Conservation (phyloP, 768 basidiomycete species). For the Rhizopogon vesiculosus region DNA sequence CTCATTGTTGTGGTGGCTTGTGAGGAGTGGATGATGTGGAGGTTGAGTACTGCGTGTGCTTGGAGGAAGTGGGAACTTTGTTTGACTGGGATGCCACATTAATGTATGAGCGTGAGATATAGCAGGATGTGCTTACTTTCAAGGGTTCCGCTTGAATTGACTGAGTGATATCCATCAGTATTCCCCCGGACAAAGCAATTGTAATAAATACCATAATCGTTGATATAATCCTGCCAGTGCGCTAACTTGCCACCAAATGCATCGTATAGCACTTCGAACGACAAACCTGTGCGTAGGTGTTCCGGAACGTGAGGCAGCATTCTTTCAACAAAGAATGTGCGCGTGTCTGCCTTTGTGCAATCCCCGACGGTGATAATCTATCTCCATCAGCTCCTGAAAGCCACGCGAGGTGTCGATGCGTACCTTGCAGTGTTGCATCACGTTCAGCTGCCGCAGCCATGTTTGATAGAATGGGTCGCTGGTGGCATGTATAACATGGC, state of each 20-base stretch:
- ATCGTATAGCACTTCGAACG: conserved; percentile 71
- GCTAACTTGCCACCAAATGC: conserved; percentile 83
- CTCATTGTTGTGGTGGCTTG: conserved; percentile 32
- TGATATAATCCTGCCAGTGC: conserved; percentile 78
- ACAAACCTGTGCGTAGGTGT: conserved; percentile 43
- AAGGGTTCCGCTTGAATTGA: conserved; percentile 68
- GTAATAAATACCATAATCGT: conserved; percentile 52
- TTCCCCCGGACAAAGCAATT: background rate
- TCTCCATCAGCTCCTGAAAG: background rate
- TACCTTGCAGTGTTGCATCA: conserved; percentile 82
- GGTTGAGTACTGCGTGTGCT: conserved; percentile 76
- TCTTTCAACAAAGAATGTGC: conserved; percentile 58
- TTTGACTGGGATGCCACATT: conserved; percentile 44
- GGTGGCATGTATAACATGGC: conserved; percentile 78
- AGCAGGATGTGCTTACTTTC: conserved; percentile 45
- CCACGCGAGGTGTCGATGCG: background rate
- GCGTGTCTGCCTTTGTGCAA: conserved; percentile 67
- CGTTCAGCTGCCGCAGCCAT: conserved; percentile 74
- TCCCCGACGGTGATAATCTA: conserved; percentile 80
- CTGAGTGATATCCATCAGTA: conserved; percentile 31
- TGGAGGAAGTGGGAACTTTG: conserved; percentile 83
- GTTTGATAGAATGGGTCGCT: conserved; percentile 85
- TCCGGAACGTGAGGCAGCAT: conserved; percentile 71
- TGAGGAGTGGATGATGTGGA: conserved; percentile 83
- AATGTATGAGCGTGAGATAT: background rate